Percentiles rank a stretch among this genome's conserved stretches.
Conservation (phyloP, 306 rosid genomes). For the Vicia faba region DNA sequence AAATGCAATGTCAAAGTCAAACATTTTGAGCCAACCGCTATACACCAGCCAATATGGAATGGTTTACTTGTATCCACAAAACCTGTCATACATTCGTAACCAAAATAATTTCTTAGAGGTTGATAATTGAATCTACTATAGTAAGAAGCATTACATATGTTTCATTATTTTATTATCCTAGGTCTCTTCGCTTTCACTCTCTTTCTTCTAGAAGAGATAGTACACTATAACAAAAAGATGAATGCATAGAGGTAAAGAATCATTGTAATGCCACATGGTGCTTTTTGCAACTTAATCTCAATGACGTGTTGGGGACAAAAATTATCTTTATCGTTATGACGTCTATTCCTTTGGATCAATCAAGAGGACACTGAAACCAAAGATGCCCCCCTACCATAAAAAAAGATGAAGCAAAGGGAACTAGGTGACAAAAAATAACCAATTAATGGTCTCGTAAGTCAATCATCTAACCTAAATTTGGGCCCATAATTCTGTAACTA, state of each 20-base stretch:
- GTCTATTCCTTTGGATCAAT: conserved; percentile 56
- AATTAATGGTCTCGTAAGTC: conserved; percentile 34
- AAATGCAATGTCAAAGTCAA: conserved; percentile 5
- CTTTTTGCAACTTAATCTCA: conserved; percentile 40
- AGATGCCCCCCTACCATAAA: conserved; percentile 43
- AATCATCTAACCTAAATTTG: conserved; percentile 25
- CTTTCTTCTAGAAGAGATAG: conserved; percentile 47
- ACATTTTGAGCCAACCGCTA: conserved; percentile 11
- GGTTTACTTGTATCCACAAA: conserved; percentile 1
- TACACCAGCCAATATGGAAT: conserved; percentile 1
- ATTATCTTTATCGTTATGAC: conserved; percentile 44
- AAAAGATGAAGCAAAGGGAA: conserved; percentile 33
- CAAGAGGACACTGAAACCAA: conserved; percentile 66
- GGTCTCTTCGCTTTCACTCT: conserved; percentile 42
- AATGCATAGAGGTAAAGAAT: conserved; percentile 35
- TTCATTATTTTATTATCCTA: neutral
- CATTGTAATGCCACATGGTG: conserved; percentile 36
- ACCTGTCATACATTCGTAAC: neutral
- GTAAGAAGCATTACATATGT: neutral
- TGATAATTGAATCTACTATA: neutral
- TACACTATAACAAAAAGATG: conserved; percentile 33
- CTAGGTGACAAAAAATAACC: neutral
- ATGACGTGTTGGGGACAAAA: conserved; percentile 45
- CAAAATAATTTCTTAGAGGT: neutral
- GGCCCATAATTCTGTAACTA: conserved; percentile 46